Evolutionary conservation across 192 early-diverging fungal species (phyloP).

Genomic region (Rhizophagus prolifer): DNA sequence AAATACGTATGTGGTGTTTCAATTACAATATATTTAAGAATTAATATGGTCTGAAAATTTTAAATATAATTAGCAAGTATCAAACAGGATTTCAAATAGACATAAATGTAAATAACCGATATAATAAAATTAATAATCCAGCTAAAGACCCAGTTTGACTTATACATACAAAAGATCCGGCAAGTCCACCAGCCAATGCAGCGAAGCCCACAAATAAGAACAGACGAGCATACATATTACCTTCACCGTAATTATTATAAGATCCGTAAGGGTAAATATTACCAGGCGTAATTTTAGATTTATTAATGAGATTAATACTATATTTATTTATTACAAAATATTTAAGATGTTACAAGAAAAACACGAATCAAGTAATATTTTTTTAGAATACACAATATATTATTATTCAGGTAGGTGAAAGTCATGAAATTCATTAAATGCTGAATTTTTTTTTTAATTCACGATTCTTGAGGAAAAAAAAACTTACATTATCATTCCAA

Average conservation of each 20-base stretch:
- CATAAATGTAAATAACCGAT: no score
- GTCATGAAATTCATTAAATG: no score
- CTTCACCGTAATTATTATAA: no score
- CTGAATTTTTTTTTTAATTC: constrained; percentile 10
- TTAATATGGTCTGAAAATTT: constrained; percentile 28
- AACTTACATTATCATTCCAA: constrained; percentile 62
- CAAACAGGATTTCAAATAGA: no score
- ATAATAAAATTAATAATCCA: no score
- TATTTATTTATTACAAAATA: no score
- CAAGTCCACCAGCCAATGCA: constrained; percentile 59
- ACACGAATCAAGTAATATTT: not conserved
- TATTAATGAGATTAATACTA: constrained; percentile 57
- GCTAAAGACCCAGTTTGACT: no score
- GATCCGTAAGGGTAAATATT: constrained; percentile 25
- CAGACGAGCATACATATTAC: constrained; percentile 34
- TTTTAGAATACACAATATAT: not conserved
- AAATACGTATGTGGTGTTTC: constrained; percentile 28
- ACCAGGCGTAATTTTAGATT: constrained; percentile 45
- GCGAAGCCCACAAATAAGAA: constrained; percentile 63
- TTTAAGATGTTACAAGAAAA: no score
- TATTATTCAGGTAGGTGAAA: no score
- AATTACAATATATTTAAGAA: constrained; percentile 31
- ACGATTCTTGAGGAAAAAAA: not conserved
- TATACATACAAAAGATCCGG: constrained; percentile 51
- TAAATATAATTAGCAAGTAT: not conserved